These are phyloP conservation scores for Phlebopus sp. DNA, from an alignment of 1,284 basidiomycete species.

Conservation along the genomic window DNA sequence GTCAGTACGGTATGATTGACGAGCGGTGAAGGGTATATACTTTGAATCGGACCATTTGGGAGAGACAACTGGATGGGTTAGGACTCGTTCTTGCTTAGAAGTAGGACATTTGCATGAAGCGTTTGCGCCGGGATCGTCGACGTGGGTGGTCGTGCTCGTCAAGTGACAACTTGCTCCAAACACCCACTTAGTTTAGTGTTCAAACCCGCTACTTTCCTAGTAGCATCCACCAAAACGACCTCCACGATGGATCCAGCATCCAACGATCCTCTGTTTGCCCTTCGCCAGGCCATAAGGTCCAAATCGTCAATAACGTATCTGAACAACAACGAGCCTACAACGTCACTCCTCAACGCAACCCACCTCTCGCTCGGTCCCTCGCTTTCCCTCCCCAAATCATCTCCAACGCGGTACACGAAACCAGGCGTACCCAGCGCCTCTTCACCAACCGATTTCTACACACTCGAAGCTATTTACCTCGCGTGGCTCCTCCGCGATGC, in stretches of 20 bases:
- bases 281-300: constrained; percentile 57
- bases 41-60: constrained; percentile 29
- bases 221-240: no score
- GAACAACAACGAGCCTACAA: constrained; percentile 42
- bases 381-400: constrained; percentile 61
- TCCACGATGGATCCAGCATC: constrained; percentile 8
- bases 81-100: background rate
- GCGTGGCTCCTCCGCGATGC: constrained; percentile 76
- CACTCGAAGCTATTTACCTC: constrained; percentile 77
- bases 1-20: no score
- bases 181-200: no score
- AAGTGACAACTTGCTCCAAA: no score
- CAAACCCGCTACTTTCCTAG: no score
- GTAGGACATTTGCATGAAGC: no score
- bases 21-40: constrained; percentile 3
- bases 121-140: no score
- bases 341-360: constrained; percentile 55
- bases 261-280: constrained; percentile 50
- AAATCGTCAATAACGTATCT: constrained; percentile 51
- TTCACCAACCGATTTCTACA: constrained; percentile 63
- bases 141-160: no score
- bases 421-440: constrained; percentile 40
- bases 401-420: constrained; percentile 72
- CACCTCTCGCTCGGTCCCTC: constrained; percentile 61
- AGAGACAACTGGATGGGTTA: no score